A percentile compares a stretch with the other conserved stretches of the same genome.
Evolutionary conservation across 495 filamentous ascomycete genomes (phyloP).

Genomic region (Margaritispora aquatica): DNA sequence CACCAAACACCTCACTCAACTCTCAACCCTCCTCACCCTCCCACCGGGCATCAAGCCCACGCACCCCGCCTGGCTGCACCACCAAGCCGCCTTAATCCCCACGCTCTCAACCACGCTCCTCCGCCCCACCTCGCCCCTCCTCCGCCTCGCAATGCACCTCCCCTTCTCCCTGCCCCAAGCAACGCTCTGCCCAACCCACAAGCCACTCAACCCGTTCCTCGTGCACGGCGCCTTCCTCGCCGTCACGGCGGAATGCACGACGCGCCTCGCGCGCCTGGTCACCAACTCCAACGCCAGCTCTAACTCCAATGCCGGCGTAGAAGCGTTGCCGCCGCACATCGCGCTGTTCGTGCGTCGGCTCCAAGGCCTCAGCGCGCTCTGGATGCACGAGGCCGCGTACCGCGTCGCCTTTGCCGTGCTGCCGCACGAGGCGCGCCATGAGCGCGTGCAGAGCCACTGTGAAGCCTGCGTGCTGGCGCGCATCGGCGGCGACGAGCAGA

Average conservation of each 20-base stretch:
- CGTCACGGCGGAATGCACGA: slow-evolving; percentile 31
- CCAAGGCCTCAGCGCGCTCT: slow-evolving; percentile 31
- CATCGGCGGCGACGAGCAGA: slow-evolving; percentile 31
- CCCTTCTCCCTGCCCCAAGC: slow-evolving; percentile 4
- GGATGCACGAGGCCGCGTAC: slow-evolving; percentile 27
- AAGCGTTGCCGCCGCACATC: slow-evolving; percentile 14
- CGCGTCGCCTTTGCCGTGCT: background rate
- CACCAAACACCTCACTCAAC: background rate
- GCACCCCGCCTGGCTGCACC: background rate
- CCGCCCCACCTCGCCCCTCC: background rate
- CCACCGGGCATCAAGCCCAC: background rate
- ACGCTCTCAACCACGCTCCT: slow-evolving; percentile 4
- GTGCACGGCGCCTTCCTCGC: slow-evolving; percentile 30
- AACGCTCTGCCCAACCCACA: slow-evolving; percentile 30
- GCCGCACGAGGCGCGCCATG: slow-evolving; percentile 8
- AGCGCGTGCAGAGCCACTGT: slow-evolving; percentile 29
- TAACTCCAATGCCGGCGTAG: no score
- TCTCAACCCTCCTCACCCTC: background rate
- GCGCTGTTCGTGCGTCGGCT: slow-evolving; percentile 26
- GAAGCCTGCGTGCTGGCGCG: slow-evolving; percentile 39
- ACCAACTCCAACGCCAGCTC: slow-evolving; percentile 14
- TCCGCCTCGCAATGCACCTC: slow-evolving; percentile 1
- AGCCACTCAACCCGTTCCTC: slow-evolving; percentile 28
- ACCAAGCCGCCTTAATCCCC: slow-evolving; percentile 2
- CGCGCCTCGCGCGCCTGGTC: slow-evolving; percentile 22